Conservation (phyloP, 352 stramenopile species). For the Globisporangium lucens region DNA sequence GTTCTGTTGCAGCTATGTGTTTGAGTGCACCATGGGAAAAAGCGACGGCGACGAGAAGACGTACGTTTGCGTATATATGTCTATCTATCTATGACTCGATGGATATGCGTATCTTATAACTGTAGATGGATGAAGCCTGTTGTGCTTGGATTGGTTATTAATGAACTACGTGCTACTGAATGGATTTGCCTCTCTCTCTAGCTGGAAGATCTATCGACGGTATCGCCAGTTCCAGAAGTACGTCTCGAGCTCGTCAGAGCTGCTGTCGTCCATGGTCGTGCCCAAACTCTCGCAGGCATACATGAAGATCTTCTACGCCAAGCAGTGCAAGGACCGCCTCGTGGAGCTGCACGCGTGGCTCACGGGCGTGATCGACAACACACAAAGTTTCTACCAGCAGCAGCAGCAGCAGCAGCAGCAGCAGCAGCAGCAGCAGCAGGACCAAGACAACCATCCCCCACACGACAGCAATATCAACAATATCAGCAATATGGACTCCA, state of each 20-base stretch:
- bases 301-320: slow-evolving; percentile 78
- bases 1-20: slow-evolving; percentile 58
- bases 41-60: slow-evolving; percentile 33
- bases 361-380: slow-evolving; percentile 60
- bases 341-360: slow-evolving; percentile 75
- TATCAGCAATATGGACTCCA: slow-evolving; percentile 4
- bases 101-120: neutral
- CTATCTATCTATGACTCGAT: neutral
- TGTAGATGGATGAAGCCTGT: too few species aligned
- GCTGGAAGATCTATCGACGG: slow-evolving; percentile 83
- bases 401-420: neutral
- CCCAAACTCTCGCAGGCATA: slow-evolving; percentile 71
- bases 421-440: slow-evolving; percentile 6
- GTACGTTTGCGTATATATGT: slow-evolving; percentile 21
- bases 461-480: too few species aligned
- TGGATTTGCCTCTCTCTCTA: slow-evolving; percentile 8
- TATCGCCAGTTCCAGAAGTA: slow-evolving; percentile 84
- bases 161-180: neutral
- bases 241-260: slow-evolving; percentile 52
- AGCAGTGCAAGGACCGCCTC: slow-evolving; percentile 74
- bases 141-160: neutral
- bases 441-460: too few species aligned
- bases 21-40: slow-evolving; percentile 57
- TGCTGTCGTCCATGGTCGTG: slow-evolving; percentile 53
- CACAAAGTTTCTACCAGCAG: slow-evolving; percentile 50